A percentile compares a stretch with the other conserved stretches of the same genome.
Evolutionary conservation across 1,139 yeast species (phyloP).

Genomic region (Geotrichum histeridarum): DNA sequence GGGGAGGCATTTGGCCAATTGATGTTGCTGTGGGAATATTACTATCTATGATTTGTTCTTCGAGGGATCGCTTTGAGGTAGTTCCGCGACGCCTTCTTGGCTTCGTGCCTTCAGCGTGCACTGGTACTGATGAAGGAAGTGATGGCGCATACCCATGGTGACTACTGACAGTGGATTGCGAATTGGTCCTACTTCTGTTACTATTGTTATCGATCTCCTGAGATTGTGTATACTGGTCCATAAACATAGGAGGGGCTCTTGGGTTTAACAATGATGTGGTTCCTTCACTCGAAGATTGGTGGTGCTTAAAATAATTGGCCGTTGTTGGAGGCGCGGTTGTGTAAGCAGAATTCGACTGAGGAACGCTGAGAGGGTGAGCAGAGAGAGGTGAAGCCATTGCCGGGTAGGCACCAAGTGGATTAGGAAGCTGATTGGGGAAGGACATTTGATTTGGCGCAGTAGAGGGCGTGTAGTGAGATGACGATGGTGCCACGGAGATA

Average conservation of each 20-base stretch:
- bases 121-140: constrained; percentile 26
- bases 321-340: constrained; percentile 4
- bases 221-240: neutral
- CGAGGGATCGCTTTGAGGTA: constrained; percentile 31
- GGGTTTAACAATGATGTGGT: neutral
- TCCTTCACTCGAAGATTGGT: neutral
- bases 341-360: constrained; percentile 1
- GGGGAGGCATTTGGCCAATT: constrained; percentile 36
- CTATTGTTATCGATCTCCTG: neutral
- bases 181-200: neutral
- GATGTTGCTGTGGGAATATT: constrained; percentile 28
- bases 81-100: constrained; percentile 25
- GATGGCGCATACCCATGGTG: constrained; percentile 25
- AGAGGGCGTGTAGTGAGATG: neutral
- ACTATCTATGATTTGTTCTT: constrained; percentile 31
- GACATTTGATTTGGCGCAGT: neutral
- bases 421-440: neutral
- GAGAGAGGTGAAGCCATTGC: constrained; percentile 3
- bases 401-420: neutral
- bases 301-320: neutral
- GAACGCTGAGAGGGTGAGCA: neutral
- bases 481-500: neutral
- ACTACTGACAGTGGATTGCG: constrained; percentile 18
- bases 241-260: constrained; percentile 8
- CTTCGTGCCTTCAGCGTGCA: constrained; percentile 20